These are phyloP conservation scores for Botryotinia narcissicola DNA, from an alignment of 2,329 filamentous ascomycete species.

Conservation along the genomic window DNA sequence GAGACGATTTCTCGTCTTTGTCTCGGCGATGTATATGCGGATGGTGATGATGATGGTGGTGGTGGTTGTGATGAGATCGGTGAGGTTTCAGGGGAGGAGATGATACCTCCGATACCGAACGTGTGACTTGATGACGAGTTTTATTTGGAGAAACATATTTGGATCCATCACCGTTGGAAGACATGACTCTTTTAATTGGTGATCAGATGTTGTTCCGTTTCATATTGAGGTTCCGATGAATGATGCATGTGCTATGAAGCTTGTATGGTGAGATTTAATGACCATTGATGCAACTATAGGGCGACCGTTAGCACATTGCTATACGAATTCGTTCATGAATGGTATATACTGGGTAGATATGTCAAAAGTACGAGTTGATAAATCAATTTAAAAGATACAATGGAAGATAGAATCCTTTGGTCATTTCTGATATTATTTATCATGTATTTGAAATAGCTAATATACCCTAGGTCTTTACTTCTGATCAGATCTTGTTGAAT, in stretches of 20 bases:
- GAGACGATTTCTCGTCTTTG: slow-evolving; percentile 37
- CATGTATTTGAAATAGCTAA: neutral
- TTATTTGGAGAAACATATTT: slow-evolving; percentile 12
- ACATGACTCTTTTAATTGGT: slow-evolving; percentile 18
- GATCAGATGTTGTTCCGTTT: slow-evolving; percentile 4
- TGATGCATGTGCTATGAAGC: slow-evolving; percentile 36
- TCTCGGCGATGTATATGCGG: slow-evolving; percentile 39
- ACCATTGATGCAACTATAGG: slow-evolving; percentile 19
- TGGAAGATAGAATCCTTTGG: neutral
- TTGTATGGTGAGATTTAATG: slow-evolving; percentile 22
- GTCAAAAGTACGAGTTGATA: neutral
- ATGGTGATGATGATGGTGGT: slow-evolving; percentile 23
- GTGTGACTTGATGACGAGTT: slow-evolving; percentile 53
- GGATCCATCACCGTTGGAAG: slow-evolving; percentile 18
- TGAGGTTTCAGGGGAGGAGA: slow-evolving; percentile 36
- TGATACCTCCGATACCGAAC: slow-evolving; percentile 43
- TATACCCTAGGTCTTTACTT: neutral
- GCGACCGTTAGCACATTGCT: neutral
- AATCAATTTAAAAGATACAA: neutral
- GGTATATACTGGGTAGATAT: neutral
- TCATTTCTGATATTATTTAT: neutral
- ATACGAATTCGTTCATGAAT: neutral
- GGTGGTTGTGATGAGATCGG: slow-evolving; percentile 38
- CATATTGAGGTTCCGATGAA: slow-evolving; percentile 1
- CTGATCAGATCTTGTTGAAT: neutral